Evolutionary conservation across 371 early-diverging fungal genomes (phyloP), one percentile per base, ranked within the genome.

Genomic region (Gilbertella persicaria): DNA sequence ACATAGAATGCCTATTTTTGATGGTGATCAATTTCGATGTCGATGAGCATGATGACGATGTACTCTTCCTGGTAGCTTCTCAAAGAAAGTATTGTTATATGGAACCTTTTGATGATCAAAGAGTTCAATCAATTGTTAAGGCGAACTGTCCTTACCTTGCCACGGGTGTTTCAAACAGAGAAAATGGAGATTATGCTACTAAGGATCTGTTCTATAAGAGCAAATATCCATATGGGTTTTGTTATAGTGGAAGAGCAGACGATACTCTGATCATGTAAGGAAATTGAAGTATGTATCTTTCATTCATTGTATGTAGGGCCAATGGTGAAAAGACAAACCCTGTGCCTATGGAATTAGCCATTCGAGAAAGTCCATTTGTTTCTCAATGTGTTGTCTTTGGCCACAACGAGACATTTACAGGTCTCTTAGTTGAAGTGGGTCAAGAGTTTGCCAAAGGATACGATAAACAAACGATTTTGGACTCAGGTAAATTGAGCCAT

Each of bases 311-410:
- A 13, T 33, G 8, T 33, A 33, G 33, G 33, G 13, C 12, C 10
- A 72, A 67, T 30, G 72, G 72, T 21, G 67, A 72, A 35, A 72
- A 72, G 58, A 66, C 62, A 4, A 67, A 65, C 23, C 72, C 72
- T 13, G 9, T 56, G 2, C 62, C 65, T 17, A 67, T 72, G 51
- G 72, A 72, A 45, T 37, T n/a, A 2, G 21, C 48, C 8, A 57
- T 72, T 12, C 36, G 48, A 19, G 35, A 35, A 1, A 25, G 29
- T 10, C 53, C 47, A 4, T 16, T 72, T 23, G 55, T 72, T 19
- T 38, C 39, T 1, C 26, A 55, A 1, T 52, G 53, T 20, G 28
- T 44, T 3, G 66, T 72, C 4, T 16, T 67, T 20, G 72, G 66
- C 3, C 58, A 60, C 33, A 41, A 39, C 6, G 43, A 58, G 13